Base-by-base conservation (phyloP, 2,329 filamentous ascomycete genomes). In the Raffaelea albimanens region DNA sequence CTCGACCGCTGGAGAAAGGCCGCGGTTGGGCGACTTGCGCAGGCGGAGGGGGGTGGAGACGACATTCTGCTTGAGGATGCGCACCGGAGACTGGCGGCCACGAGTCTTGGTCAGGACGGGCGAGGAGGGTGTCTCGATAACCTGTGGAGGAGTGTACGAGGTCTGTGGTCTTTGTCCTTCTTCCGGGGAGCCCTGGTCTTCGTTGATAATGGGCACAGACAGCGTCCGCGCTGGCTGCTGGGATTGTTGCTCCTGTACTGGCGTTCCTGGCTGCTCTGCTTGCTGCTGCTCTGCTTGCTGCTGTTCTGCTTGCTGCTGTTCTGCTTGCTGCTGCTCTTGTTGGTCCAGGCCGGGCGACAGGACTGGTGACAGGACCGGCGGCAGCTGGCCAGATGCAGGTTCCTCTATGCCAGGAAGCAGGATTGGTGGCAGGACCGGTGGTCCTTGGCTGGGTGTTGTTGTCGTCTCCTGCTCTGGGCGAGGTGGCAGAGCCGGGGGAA, bases 1-100 rank as follows among this genome's bases (percentile, higher is more conserved):
- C 3, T 70, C 66, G 34, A 63, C 56, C 4, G 60, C 57, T 4
- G 69, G 61, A 11, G 65, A 65, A 13, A 58, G 55, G 34, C 52
- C 50, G 11, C 48, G 49, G 10, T 22, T 39, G 3, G 44, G 39
- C 31, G 59, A 56, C 11, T 57, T 52, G 40, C 57, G 60, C 39
- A 60, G 50, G 21, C 48, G 58, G 46, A 50, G 40, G 40, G 44
- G 49, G n/a, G 42, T 43, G 19, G 50, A 48, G 29, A 45, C 41
- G 41, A 41, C 48, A 50, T 38, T 43, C 25, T 38, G 48, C 44
- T 22, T 47, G 33, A 19, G 13, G 22, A 34, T 8, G 39, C 22
- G 46, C n/a, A 39, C 41, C 16, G 43, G 25, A 16, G 16, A 4
- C 16, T 38, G 34, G 20, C 45, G 47, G 41, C 45, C 43, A 29